Conservation (phyloP, 2,329 filamentous ascomycete genomes). For the Alternaria longipes region DNA sequence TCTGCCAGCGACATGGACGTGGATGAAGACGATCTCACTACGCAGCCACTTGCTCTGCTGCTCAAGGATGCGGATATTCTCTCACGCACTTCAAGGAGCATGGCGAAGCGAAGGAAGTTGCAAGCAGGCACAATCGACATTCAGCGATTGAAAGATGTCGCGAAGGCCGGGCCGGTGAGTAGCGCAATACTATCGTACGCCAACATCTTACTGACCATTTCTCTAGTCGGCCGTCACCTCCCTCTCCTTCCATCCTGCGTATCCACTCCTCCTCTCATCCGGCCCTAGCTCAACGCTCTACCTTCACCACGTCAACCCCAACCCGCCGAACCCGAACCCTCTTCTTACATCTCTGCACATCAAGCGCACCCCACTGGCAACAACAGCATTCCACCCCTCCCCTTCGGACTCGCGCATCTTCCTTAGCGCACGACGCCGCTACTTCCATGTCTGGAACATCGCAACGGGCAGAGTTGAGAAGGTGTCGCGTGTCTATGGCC, state of each 20-base stretch:
- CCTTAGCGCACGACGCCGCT: conserved; percentile 85
- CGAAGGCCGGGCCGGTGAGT: conserved; percentile 74
- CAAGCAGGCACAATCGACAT: conserved; percentile 91
- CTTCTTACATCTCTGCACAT: conserved; percentile 90
- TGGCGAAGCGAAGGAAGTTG: conserved; percentile 72
- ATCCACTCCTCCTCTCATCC: conserved; percentile 88
- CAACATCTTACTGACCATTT: conserved; percentile 21
- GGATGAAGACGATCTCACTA: conserved; percentile 62
- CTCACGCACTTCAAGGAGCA: conserved; percentile 59
- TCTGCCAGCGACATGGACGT: conserved; percentile 66
- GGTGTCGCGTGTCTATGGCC: conserved; percentile 76
- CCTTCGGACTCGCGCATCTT: conserved; percentile 81
- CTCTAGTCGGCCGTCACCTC: conserved; percentile 76
- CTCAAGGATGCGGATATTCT: conserved; percentile 78
- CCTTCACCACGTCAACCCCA: conserved; percentile 86
- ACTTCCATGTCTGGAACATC: conserved; percentile 95
- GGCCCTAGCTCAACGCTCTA: conserved; percentile 86
- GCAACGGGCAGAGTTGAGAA: conserved; percentile 83
- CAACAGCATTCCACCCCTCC: conserved; percentile 77
- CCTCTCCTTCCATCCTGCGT: conserved; percentile 87
- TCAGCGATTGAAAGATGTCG: conserved; percentile 85
- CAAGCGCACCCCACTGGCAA: conserved; percentile 81
- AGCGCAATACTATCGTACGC: neutral
- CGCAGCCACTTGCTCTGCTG: conserved; percentile 80
- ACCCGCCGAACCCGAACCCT: conserved; percentile 81